These are phyloP conservation scores for Tuber umbilicatum DNA, from an alignment of 495 filamentous ascomycete genomes.

Conservation along the genomic window DNA sequence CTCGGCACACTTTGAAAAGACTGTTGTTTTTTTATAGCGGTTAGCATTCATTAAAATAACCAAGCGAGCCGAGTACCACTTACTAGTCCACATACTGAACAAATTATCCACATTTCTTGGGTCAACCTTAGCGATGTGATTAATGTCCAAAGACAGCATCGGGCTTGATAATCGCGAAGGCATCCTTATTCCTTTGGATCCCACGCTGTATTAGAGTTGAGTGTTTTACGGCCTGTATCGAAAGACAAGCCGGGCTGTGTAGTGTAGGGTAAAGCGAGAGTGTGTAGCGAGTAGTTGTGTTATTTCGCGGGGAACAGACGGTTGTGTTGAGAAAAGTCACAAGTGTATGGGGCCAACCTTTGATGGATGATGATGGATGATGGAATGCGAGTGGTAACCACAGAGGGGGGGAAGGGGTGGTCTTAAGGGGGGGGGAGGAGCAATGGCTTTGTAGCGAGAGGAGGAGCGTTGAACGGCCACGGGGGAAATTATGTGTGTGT, in stretches of 20 bases:
- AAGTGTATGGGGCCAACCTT: slow-evolving; percentile 1
- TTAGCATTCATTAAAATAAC: slow-evolving; percentile 35
- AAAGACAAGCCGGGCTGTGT: slow-evolving; percentile 9
- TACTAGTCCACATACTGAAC: slow-evolving; percentile 97
- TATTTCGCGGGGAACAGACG: not conserved
- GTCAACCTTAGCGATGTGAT: slow-evolving; percentile 87
- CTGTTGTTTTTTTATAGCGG: slow-evolving; percentile 46
- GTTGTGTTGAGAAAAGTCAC: slow-evolving; percentile 6
- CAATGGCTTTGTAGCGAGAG: slow-evolving; percentile 37
- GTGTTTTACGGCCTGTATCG: slow-evolving; percentile 23
- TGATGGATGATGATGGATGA: slow-evolving; percentile 13
- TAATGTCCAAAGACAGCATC: slow-evolving; percentile 76
- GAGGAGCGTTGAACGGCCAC: slow-evolving; percentile 1
- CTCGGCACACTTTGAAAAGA: slow-evolving; percentile 91
- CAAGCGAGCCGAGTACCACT: slow-evolving; percentile 43
- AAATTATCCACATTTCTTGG: slow-evolving; percentile 86
- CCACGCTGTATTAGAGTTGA: not conserved
- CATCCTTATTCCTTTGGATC: slow-evolving; percentile 45
- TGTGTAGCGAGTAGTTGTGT: not conserved
- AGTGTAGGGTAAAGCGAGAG: slow-evolving; percentile 9
- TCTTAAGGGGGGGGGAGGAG: slow-evolving; percentile 23
- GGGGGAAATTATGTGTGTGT: slow-evolving; percentile 23
- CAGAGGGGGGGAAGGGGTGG: not conserved
- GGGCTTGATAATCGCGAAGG: slow-evolving; percentile 58
- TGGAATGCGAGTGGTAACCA: slow-evolving; percentile 9